These are phyloP conservation scores for Pseudocercospora eumusae DNA, from an alignment of 2,329 filamentous ascomycete genomes.

Conservation along the genomic window DNA sequence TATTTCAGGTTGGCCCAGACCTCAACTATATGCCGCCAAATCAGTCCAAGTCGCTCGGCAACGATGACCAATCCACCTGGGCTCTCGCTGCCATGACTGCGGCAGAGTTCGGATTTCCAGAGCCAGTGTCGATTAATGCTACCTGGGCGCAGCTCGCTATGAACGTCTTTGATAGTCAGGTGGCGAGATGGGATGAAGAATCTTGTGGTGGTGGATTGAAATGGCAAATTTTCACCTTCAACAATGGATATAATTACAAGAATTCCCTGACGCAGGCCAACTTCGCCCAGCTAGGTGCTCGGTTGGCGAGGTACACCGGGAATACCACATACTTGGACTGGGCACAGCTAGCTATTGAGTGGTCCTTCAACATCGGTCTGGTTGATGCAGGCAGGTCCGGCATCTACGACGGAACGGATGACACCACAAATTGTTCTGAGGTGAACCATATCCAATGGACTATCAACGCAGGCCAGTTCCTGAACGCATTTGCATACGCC, in stretches of 20 bases:
- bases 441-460: slow-evolving; percentile 59
- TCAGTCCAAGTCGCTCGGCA: slow-evolving; percentile 44
- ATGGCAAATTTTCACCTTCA: slow-evolving; percentile 80
- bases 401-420: slow-evolving; percentile 65
- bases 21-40: slow-evolving; percentile 61
- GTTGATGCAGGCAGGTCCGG: slow-evolving; percentile 51
- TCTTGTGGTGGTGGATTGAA: slow-evolving; percentile 73
- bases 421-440: slow-evolving; percentile 55
- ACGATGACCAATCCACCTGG: slow-evolving; percentile 71
- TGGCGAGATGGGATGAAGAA: slow-evolving; percentile 65
- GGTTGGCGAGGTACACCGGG: slow-evolving; percentile 42
- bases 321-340: slow-evolving; percentile 63
- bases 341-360: slow-evolving; percentile 68
- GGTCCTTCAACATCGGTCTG: slow-evolving; percentile 59
- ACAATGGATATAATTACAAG: slow-evolving; percentile 80
- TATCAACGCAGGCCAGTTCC: slow-evolving; percentile 65
- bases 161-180: slow-evolving; percentile 77
- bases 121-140: slow-evolving; percentile 31
- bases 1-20: slow-evolving; percentile 61
- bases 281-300: slow-evolving; percentile 77
- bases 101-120: slow-evolving; percentile 72
- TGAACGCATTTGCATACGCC: slow-evolving; percentile 63
- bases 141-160: slow-evolving; percentile 70
- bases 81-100: slow-evolving; percentile 77
- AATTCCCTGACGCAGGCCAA: slow-evolving; percentile 78